Conservation (phyloP, 1,139 yeast genomes). For the Torulaspora pretoriensis region DNA sequence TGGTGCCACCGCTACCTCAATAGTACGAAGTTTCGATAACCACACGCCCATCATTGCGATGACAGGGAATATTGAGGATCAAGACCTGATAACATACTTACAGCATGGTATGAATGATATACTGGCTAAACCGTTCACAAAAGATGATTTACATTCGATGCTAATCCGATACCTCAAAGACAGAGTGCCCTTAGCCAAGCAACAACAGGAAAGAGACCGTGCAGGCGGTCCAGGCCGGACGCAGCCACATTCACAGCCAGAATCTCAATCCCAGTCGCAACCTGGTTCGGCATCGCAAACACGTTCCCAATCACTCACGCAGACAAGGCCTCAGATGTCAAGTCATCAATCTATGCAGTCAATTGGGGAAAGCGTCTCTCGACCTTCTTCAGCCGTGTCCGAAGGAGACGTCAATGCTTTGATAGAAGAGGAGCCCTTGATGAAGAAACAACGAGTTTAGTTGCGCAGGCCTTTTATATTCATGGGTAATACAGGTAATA, state of each 20-base stretch:
- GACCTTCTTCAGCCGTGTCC: constrained; percentile 14
- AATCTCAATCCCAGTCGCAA: constrained; percentile 10
- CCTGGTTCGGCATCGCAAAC: constrained; percentile 5
- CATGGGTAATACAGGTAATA: not conserved
- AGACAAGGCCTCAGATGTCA: constrained; percentile 6
- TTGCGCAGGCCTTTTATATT: not conserved
- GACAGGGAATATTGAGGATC: constrained; percentile 84
- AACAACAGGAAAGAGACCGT: constrained; percentile 9
- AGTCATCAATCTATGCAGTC: constrained; percentile 9
- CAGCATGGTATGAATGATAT: constrained; percentile 92
- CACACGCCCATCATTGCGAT: constrained; percentile 88
- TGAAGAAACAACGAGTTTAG: constrained; percentile 33
- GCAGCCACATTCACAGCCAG: constrained; percentile 12
- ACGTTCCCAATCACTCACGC: constrained; percentile 10
- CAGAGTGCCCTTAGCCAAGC: constrained; percentile 36
- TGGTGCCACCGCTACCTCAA: constrained; percentile 89
- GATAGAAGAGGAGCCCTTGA: constrained; percentile 27
- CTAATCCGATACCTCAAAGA: constrained; percentile 59
- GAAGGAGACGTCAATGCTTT: constrained; percentile 14
- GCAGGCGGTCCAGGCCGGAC: constrained; percentile 5
- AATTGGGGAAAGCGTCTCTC: constrained; percentile 10
- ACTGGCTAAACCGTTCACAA: constrained; percentile 86
- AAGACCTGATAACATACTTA: constrained; percentile 73
- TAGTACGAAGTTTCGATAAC: constrained; percentile 77
- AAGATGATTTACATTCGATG: constrained; percentile 73